Conservation (phyloP, 2,329 filamentous ascomycete genomes). For the Fusarium cicatricum region DNA sequence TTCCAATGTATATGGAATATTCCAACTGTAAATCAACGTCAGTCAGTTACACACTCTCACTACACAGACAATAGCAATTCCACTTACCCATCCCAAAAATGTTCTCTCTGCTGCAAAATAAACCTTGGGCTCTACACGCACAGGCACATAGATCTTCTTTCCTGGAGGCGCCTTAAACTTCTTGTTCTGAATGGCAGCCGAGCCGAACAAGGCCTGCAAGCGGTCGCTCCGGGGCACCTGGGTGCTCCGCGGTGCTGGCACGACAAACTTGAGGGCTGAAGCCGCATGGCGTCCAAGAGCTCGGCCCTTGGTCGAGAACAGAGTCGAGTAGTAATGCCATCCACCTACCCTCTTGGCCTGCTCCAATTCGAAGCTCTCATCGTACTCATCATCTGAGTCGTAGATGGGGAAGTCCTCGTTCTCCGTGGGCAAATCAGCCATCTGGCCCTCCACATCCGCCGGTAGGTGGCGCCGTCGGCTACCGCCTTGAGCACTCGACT, state of each 20-base stretch:
- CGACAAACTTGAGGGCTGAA: conserved; percentile 57
- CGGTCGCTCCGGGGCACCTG: conserved; percentile 66
- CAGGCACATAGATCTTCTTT: conserved; percentile 94
- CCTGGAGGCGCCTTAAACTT: conserved; percentile 78
- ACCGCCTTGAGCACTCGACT: conserved; percentile 50
- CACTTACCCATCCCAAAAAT: conserved; percentile 87
- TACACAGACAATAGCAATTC: neutral
- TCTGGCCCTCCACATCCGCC: conserved; percentile 83
- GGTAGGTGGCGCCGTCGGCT: conserved; percentile 53
- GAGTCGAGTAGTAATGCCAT: conserved; percentile 74
- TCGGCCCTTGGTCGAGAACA: conserved; percentile 58
- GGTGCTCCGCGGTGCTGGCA: conserved; percentile 64
- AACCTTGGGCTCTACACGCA: conserved; percentile 96
- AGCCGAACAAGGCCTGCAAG: conserved; percentile 61
- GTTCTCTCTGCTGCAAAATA: conserved; percentile 97
- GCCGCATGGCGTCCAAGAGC: conserved; percentile 53
- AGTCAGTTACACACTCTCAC: neutral
- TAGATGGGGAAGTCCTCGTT: conserved; percentile 86
- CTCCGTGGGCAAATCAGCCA: conserved; percentile 65
- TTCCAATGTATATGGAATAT: conserved; percentile 93
- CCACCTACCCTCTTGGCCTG: conserved; percentile 80
- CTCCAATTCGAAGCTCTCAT: conserved; percentile 77
- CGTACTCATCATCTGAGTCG: conserved; percentile 83
- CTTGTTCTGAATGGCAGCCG: conserved; percentile 63
- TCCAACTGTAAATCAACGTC: conserved; percentile 70